Base-by-base conservation (phyloP, 768 basidiomycete species). In the Calocybe gangraenosa region DNA sequence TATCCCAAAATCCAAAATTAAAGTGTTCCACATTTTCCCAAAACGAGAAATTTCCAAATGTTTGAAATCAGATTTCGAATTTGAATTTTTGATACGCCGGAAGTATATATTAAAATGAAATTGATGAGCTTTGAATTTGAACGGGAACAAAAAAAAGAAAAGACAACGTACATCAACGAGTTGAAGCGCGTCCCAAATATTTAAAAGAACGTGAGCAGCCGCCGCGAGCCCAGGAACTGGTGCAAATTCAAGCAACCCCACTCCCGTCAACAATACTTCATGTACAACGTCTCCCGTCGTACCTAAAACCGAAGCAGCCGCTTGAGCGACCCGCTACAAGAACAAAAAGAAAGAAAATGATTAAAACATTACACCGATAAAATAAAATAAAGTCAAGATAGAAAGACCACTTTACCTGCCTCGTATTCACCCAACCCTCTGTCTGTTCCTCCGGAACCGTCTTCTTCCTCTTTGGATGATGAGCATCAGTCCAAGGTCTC, bases 101-200 rank as follows among this genome's bases (percentile, higher is more conserved):
- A n/a, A n/a, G n/a, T n/a, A n/a, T n/a, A n/a, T n/a, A n/a, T n/a
- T n/a, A n/a, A n/a, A n/a, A n/a, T n/a, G n/a, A n/a, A n/a, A n/a
- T n/a, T n/a, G n/a, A n/a, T n/a, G n/a, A n/a, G n/a, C n/a, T n/a
- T n/a, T n/a, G n/a, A n/a, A n/a, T n/a, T n/a, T n/a, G n/a, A n/a
- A n/a, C n/a, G 25, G 25, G 25, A 28, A 28, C 5, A 28, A 28
- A 28, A 28, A 11, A 28, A 11, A 28, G 5, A 28, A 45, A 22
- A 18, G 11, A 19, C n/a, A 19, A 69, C 81, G 55, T 50, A 87
- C 84, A 41, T 84, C 82, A 9, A 86, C 79, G 18, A 63, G 54
- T 46, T 81, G 70, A 4, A 82, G 67, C 0, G 79, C 67, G 35
- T 81, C 75, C 85, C 85, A 87, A n/a, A 87, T 82, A 7, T 57